These are phyloP conservation scores for Aspergillus fumigatus DNA, from an alignment of 2,329 filamentous ascomycete genomes.

Conservation along the genomic window DNA sequence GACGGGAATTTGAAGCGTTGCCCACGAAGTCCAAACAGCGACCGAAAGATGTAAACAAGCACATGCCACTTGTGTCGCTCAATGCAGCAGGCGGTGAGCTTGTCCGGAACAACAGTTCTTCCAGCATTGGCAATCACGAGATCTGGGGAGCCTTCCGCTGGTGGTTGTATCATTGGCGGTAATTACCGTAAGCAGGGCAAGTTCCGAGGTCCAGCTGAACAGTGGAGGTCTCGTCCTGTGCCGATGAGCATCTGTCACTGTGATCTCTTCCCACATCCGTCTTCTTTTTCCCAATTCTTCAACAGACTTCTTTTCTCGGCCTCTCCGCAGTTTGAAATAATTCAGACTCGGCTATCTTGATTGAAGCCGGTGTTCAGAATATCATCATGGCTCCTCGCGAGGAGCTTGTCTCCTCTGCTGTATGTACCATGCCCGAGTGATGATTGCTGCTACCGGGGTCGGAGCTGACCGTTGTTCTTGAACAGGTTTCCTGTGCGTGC, in stretches of 20 bases:
- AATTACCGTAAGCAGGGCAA: conserved; percentile 11
- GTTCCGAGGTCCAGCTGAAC: conserved; percentile 34
- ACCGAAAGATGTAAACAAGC: conserved; percentile 34
- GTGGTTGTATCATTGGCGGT: conserved; percentile 6
- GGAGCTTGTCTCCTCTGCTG: conserved; percentile 82
- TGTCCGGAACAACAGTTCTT: conserved; percentile 15
- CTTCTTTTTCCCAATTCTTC: conserved; percentile 11
- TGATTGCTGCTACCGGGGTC: conserved; percentile 22
- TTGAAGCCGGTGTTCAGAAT: conserved; percentile 9
- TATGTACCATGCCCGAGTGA: conserved; percentile 40
- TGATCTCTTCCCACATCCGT: conserved; percentile 6
- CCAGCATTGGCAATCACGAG: conserved; percentile 21
- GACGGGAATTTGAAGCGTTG: neutral
- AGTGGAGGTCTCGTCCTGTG: conserved; percentile 12
- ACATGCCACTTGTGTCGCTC: conserved; percentile 18
- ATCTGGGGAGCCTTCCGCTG: conserved; percentile 31
- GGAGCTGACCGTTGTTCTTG: conserved; percentile 20
- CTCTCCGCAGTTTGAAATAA: conserved; percentile 10
- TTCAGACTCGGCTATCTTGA: neutral
- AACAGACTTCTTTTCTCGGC: conserved; percentile 6
- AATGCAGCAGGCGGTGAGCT: conserved; percentile 27
- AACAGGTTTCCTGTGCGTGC: conserved; percentile 50
- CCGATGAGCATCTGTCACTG: conserved; percentile 18
- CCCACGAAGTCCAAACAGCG: conserved; percentile 4
- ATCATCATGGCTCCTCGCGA: conserved; percentile 76